These are phyloP conservation scores for Apophysomyces trapeziformis DNA, from an alignment of 371 early-diverging fungal species.

Conservation along the genomic window DNA sequence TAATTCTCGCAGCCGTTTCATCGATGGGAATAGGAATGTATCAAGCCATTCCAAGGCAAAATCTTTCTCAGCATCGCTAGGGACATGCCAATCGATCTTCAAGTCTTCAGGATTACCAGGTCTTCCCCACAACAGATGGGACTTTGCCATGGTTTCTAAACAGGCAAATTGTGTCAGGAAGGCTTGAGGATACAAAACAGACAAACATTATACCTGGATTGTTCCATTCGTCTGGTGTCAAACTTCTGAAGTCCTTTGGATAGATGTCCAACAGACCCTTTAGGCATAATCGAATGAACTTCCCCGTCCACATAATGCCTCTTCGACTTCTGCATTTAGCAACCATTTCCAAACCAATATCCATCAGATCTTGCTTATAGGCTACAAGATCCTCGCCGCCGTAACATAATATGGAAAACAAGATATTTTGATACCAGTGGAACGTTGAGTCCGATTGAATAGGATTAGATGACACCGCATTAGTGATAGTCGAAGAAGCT, in stretches of 20 bases:
- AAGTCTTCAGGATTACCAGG: constrained; percentile 58
- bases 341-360: constrained; percentile 55
- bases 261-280: constrained; percentile 53
- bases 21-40: constrained; percentile 49
- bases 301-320: constrained; percentile 78
- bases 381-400: constrained; percentile 59
- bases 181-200: background rate
- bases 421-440: constrained; percentile 79
- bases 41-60: constrained; percentile 70
- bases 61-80: constrained; percentile 66
- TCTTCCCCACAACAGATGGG: constrained; percentile 81
- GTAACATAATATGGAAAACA: constrained; percentile 56
- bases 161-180: background rate
- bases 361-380: constrained; percentile 56
- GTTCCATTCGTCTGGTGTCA: constrained; percentile 57
- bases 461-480: constrained; percentile 53
- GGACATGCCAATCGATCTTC: constrained; percentile 78
- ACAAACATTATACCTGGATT: constrained; percentile 40
- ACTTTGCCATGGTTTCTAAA: constrained; percentile 55
- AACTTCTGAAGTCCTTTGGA: constrained; percentile 56
- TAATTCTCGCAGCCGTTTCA: constrained; percentile 50
- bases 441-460: constrained; percentile 73
- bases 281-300: constrained; percentile 56
- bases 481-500: constrained; percentile 64
- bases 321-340: constrained; percentile 63